Evolutionary conservation across 192 early-diverging fungal species (phyloP), one percentile per base, ranked within the genome.

Genomic region (Oehlia diaphana): DNA sequence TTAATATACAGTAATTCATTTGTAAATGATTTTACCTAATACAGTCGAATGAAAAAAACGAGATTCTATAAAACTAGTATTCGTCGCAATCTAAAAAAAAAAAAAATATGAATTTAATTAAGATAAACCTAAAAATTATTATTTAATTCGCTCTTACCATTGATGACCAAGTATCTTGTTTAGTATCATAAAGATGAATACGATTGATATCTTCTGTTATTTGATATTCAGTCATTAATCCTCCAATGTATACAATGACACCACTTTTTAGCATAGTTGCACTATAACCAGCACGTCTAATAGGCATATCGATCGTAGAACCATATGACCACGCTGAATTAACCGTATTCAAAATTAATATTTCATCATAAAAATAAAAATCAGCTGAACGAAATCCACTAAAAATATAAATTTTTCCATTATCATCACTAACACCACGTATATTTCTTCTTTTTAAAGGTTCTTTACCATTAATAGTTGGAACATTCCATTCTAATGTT

Each of bases 331-430:
- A 70, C 3, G 2, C 47, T n/a, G 33, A n/a, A 21, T 35, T 42
- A 21, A 9, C 23, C 21, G n/a, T n/a, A 70, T 70, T 7, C 8
- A 70, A 42, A 37, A 44, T 39, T 44, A n/a, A 9, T 8, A 44
- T 70, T 16, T 42, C 31, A 26, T 44, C 44, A 42, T 7, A 21
- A 6, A 10, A 70, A 4, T 39, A 16, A 39, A 39, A 65, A 33
- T 23, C 42, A 21, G 9, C n/a, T 2, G 31, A 31, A 28, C 8
- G 2, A 70, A 2, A n/a, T 23, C 68, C 68, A 23, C 68, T 31
- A 44, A 70, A 70, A 23, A 70, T 42, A 70, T 39, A 70, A 47
- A 70, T 44, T 9, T 23, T 44, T n/a, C 68, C 68, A 47, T 2
- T n/a, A 70, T 70, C n/a, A 19, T n/a, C 68, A n/a, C 21, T 10